Base-by-base conservation (phyloP, 495 filamentous ascomycete genomes). In the Daldinia caldariorum region DNA sequence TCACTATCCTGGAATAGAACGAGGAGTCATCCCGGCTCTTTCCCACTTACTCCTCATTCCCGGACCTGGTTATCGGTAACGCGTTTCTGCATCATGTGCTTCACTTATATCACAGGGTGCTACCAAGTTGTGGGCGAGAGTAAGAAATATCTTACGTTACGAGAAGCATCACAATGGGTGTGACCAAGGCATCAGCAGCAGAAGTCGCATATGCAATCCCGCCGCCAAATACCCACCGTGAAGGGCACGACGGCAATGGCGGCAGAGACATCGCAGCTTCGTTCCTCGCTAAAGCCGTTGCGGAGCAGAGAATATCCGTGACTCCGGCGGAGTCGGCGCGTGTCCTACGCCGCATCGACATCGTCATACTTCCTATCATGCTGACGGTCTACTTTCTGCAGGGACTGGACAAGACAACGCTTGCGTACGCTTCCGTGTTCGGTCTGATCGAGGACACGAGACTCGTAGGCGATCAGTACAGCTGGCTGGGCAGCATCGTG, bases 361-460 rank as follows among this genome's bases (percentile, higher is more conserved):
- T 72, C 10, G 67, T 69, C 31, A 79, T 82, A 57, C 71, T 82
- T 18, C 78, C 80, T 4, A 61, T 83, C 61, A 74, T 83, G 45
- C 63, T 81, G 37, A 66, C 72, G 26, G 76, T 80, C 14, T 83
- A 83, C 72, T 81, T 72, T 65, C 74, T 83, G 13, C 81, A 83
- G 65, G 72, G 63, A 6, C 68, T 82, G 18, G 81, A 83, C 71
- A 83, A 83, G 70, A 73, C 78, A 2, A 77, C 77, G 13, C 74
- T 83, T 0, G 75, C 77, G 6, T 81, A 79, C 61, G 55, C 74
- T 8, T 77, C 74, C 0, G 72, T 81, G 51, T 76, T 70, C 39
- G 74, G 74, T 14, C 54, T 77, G 22, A 61, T 72, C 26, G 61
- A 63, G 3, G 72, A 77, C 51, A 74, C 74, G 26, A 35, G 55